A percentile compares a stretch with the other conserved stretches of the same genome.
These are phyloP conservation scores for Oryza meyeriana DNA, from an alignment of 176 grass and related monocot genomes.

Conservation along the genomic window DNA sequence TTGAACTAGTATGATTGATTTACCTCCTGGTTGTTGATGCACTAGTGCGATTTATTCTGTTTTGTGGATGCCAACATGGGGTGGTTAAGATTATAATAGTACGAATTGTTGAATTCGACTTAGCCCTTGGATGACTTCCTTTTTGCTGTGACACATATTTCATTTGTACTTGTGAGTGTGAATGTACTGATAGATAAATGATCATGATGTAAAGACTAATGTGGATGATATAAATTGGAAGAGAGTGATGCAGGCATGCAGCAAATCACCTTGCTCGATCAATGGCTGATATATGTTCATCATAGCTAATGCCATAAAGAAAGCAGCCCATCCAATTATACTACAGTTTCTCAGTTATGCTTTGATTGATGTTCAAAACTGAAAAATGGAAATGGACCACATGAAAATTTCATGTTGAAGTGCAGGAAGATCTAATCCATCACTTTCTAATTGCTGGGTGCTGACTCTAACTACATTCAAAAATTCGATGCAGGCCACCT, in stretches of 20 bases:
- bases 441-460: neutral
- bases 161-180: neutral
- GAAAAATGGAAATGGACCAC: neutral
- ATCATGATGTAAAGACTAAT: neutral
- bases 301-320: neutral
- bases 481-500: constrained; percentile 34
- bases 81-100: neutral
- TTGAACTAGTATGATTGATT: neutral
- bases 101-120: neutral
- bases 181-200: neutral
- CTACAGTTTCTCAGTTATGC: neutral
- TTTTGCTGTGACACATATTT: neutral
- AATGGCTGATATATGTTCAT: neutral
- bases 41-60: neutral
- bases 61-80: neutral
- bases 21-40: neutral
- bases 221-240: neutral
- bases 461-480: constrained; percentile 11
- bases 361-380: neutral
- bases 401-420: neutral
- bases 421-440: neutral
- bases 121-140: neutral
- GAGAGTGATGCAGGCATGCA: neutral
- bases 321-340: neutral
- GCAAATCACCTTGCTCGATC: neutral